phyloP scores from a whole-genome alignment of 331 rosid genomes.

The Dryas integrifolia region DNA sequence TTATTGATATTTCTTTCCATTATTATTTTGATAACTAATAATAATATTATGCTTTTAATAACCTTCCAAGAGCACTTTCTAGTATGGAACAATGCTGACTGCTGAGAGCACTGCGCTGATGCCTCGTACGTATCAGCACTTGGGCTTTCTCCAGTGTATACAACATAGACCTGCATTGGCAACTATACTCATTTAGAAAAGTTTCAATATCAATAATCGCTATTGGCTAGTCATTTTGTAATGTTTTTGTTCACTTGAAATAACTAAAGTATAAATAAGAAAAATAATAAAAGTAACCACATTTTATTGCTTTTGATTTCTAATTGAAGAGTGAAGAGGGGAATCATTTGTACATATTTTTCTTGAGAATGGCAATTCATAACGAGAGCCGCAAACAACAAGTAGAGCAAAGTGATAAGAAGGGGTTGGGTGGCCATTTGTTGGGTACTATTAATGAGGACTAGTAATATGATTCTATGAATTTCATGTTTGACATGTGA shows the following conservation, averaged over 20 bases:
- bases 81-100: slow-evolving; percentile 12
- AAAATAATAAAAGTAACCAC: too few species aligned
- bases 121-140: not conserved
- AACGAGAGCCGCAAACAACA: not conserved
- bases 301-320: too few species aligned
- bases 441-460: not conserved
- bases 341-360: not conserved
- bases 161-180: slow-evolving; percentile 19
- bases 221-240: too few species aligned
- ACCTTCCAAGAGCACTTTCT: slow-evolving; percentile 19
- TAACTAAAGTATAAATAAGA: too few species aligned
- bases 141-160: slow-evolving; percentile 21
- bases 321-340: too few species aligned
- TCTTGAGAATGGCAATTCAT: slow-evolving; percentile 14
- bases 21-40: too few species aligned
- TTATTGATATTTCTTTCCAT: too few species aligned
- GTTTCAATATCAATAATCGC: too few species aligned
- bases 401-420: not conserved
- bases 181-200: not conserved
- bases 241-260: too few species aligned
- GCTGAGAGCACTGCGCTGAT: not conserved
- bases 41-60: not conserved
- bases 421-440: not conserved
- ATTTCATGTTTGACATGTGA: too few species aligned
- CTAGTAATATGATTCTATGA: too few species aligned